phyloP scores from a whole-genome alignment of 352 stramenopile genomes.

The Pythium dissimile region DNA sequence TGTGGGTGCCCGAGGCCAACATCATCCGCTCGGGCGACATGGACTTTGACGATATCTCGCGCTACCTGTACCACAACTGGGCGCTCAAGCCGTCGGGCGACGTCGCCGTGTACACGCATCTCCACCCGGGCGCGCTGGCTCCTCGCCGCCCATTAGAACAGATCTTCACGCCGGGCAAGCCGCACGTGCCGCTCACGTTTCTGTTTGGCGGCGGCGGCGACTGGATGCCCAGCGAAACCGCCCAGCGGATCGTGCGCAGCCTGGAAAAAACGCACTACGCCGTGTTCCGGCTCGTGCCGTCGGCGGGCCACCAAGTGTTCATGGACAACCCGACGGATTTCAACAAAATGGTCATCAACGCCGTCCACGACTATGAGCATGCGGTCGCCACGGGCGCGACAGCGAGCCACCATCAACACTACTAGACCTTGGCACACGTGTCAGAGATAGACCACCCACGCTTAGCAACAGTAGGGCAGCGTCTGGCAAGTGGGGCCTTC shows the following conservation, averaged over 20 bases:
- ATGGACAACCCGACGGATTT: slow-evolving; percentile 84
- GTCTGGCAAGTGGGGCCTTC: no score
- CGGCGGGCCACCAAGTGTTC: slow-evolving; percentile 77
- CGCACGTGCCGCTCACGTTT: slow-evolving; percentile 72
- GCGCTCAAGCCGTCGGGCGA: slow-evolving; percentile 66
- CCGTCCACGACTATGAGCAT: slow-evolving; percentile 61
- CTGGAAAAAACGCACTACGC: slow-evolving; percentile 66
- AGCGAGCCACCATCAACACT: slow-evolving; percentile 1
- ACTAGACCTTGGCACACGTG: not conserved
- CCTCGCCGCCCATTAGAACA: slow-evolving; percentile 42
- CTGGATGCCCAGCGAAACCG: slow-evolving; percentile 76
- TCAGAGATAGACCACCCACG: no score
- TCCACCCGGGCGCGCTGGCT: slow-evolving; percentile 61
- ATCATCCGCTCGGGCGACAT: slow-evolving; percentile 71
- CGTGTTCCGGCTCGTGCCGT: slow-evolving; percentile 59
- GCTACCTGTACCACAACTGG: slow-evolving; percentile 85
- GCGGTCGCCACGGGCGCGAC: slow-evolving; percentile 13
- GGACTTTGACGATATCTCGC: slow-evolving; percentile 62
- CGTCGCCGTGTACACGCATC: slow-evolving; percentile 70
- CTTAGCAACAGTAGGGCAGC: no score
- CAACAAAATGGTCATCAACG: slow-evolving; percentile 65
- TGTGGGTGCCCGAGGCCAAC: slow-evolving; percentile 62
- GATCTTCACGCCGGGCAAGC: slow-evolving; percentile 45
- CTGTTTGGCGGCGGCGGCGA: slow-evolving; percentile 75
- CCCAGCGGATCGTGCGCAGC: slow-evolving; percentile 48